These are phyloP conservation scores for Paratinospora sagittata DNA, from an alignment of 164 flowering plant genomes.

Conservation along the genomic window DNA sequence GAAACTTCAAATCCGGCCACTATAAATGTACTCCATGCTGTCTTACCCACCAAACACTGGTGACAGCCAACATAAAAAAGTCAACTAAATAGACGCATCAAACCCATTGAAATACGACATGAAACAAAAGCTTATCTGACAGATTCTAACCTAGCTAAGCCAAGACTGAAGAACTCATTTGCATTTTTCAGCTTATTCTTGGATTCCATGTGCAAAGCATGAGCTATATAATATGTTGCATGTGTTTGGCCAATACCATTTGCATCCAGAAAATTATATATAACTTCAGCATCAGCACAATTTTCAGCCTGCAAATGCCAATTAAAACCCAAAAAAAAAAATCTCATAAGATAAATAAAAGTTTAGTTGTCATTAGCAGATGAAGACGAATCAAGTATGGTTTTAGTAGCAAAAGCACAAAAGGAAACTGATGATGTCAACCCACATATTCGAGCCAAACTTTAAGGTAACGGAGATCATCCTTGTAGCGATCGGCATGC, in stretches of 20 bases:
- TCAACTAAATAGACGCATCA: background rate
- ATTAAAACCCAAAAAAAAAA: background rate
- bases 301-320: slow-evolving; percentile 65
- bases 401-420: background rate
- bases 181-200: slow-evolving; percentile 65
- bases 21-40: background rate
- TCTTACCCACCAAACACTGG: background rate
- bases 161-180: slow-evolving; percentile 63
- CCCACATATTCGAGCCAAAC: slow-evolving; percentile 96
- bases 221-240: slow-evolving; percentile 54
- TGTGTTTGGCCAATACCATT: slow-evolving; percentile 78
- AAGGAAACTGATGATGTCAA: slow-evolving; percentile 7
- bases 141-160: slow-evolving; percentile 54
- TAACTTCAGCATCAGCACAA: slow-evolving; percentile 80
- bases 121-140: background rate
- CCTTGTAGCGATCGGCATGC: slow-evolving; percentile 68
- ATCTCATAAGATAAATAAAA: too few species aligned
- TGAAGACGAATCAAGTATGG: background rate
- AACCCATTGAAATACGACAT: background rate
- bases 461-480: slow-evolving; percentile 85
- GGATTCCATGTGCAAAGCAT: slow-evolving; percentile 76
- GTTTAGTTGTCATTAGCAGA: background rate
- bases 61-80: background rate
- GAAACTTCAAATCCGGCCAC: background rate
- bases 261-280: slow-evolving; percentile 67